Conservation (phyloP, 345 rosid species). For the Syzygium jambos region DNA sequence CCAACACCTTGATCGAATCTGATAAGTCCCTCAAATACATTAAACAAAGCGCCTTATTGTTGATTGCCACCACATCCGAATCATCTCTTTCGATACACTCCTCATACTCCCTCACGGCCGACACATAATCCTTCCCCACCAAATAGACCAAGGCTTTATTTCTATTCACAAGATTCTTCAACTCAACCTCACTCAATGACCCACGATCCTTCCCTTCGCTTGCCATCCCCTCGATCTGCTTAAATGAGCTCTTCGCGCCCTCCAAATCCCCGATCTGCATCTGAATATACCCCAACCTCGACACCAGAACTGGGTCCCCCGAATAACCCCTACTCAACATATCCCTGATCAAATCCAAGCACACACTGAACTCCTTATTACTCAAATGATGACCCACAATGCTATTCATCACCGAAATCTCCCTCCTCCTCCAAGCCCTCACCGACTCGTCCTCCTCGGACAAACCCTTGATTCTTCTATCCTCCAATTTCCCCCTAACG, state of each 20-base stretch:
- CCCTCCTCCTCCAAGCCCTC: slow-evolving; percentile 60
- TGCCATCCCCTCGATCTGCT: slow-evolving; percentile 40
- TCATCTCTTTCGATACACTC: slow-evolving; percentile 84
- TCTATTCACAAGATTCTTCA: slow-evolving; percentile 70
- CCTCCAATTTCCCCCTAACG: slow-evolving; percentile 34
- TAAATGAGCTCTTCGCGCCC: slow-evolving; percentile 61
- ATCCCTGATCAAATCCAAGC: slow-evolving; percentile 54
- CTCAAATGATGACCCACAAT: slow-evolving; percentile 66
- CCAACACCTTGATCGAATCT: slow-evolving; percentile 86
- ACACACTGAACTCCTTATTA: slow-evolving; percentile 56
- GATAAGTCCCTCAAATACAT: slow-evolving; percentile 88
- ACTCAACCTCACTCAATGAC: slow-evolving; percentile 20
- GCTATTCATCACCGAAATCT: slow-evolving; percentile 52
- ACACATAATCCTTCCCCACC: slow-evolving; percentile 86
- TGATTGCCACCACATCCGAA: slow-evolving; percentile 62
- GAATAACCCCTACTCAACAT: slow-evolving; percentile 27
- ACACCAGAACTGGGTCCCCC: slow-evolving; percentile 49
- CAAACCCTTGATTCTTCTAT: slow-evolving; percentile 10
- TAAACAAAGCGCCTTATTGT: slow-evolving; percentile 83
- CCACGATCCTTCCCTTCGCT: slow-evolving; percentile 28
- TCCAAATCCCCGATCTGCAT: slow-evolving; percentile 89
- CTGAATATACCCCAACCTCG: slow-evolving; percentile 79
- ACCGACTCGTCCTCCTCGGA: slow-evolving; percentile 17
- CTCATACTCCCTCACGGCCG: slow-evolving; percentile 87
- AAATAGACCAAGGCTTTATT: slow-evolving; percentile 78